These are phyloP conservation scores for Paecilomyces dactylethromorphus DNA, from an alignment of 2,329 filamentous ascomycete genomes.

Conservation along the genomic window DNA sequence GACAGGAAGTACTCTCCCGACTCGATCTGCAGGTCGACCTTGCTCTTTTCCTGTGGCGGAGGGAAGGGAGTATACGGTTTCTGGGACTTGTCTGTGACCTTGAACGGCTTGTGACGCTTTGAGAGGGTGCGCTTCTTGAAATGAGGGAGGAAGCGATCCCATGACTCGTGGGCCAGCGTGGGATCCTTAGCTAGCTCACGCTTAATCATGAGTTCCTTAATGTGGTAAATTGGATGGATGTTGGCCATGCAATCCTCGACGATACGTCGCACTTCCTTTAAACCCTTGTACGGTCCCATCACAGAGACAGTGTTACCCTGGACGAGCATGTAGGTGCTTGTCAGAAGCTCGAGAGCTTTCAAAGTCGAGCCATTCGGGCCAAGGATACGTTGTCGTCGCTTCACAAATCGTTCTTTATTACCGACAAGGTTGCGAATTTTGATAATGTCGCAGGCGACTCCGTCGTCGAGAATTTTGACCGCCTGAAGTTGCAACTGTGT, in stretches of 20 bases:
- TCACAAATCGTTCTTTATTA: constrained; percentile 94
- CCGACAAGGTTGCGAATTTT: constrained; percentile 86
- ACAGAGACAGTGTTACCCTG: constrained; percentile 91
- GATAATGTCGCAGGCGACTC: constrained; percentile 86
- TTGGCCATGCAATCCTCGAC: constrained; percentile 97
- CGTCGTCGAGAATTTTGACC: constrained; percentile 89
- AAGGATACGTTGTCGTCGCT: constrained; percentile 84
- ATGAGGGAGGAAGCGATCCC: constrained; percentile 93
- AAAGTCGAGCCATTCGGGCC: constrained; percentile 87
- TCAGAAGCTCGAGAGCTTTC: constrained; percentile 89
- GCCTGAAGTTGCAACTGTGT: constrained; percentile 41
- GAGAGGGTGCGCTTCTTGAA: constrained; percentile 91
- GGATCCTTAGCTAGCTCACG: constrained; percentile 86
- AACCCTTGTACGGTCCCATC: constrained; percentile 87
- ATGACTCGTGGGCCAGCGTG: constrained; percentile 77
- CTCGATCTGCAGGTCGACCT: constrained; percentile 96
- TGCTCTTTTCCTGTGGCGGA: constrained; percentile 95
- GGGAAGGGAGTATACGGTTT: constrained; percentile 97
- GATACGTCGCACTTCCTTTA: constrained; percentile 86
- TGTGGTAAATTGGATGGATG: constrained; percentile 82
- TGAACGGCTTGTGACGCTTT: constrained; percentile 73
- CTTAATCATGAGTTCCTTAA: constrained; percentile 95
- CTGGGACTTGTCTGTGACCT: constrained; percentile 87
- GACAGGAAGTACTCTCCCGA: constrained; percentile 93
- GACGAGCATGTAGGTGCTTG: constrained; percentile 85